Evolutionary conservation across 129 eudicot genomes (phyloP), one percentile per base, ranked within the genome.

Genomic region (Flaveria robusta): DNA sequence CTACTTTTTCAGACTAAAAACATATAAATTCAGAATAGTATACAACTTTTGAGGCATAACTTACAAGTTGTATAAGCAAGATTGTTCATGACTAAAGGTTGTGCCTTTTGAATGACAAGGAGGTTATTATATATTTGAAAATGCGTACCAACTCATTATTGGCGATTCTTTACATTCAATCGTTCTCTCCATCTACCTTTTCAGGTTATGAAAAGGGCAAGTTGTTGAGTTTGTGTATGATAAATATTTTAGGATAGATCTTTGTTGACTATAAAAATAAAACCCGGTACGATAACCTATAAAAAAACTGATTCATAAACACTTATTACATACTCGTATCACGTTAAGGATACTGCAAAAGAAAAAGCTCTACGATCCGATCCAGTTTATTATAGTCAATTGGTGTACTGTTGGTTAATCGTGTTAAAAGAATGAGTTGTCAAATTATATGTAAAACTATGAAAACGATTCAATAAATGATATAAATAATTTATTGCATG

Each of bases 141-240:
- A 83, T 79, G 81, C 51, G 75, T 65, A 70, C 84, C 87, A 71
- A 84, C 82, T 83, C 82, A 74, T 76, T 37, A 46, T 75, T 75
- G 62, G 34, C 79, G 66, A 62, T 63, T 75, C 62, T 46, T 63
- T 75, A 31, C 34, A 13, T 55, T 73, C 54, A 56, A 20, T 26
- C 22, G 8, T 56, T 37, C 22, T 72, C 24, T 2, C 50, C 13
- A 37, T 66, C 47, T 66, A 66, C 71, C 71, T 66, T 34, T 66
- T 66, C 49, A 66, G 7, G 27, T 18, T 39, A 66, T 37, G 47
- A 66, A 37, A 66, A 66, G 71, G 71, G 27, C 71, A 66, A 39
- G 0, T 66, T 66, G 5, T 12, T 26, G 39, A 60, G 19, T 9
- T 5, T 37, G 2, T 66, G 70, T n/a, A 27, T 15, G 24, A 31